phyloP scores from a whole-genome alignment of 2,329 filamentous ascomycete genomes.

The Hirsutella minnesotensis region DNA sequence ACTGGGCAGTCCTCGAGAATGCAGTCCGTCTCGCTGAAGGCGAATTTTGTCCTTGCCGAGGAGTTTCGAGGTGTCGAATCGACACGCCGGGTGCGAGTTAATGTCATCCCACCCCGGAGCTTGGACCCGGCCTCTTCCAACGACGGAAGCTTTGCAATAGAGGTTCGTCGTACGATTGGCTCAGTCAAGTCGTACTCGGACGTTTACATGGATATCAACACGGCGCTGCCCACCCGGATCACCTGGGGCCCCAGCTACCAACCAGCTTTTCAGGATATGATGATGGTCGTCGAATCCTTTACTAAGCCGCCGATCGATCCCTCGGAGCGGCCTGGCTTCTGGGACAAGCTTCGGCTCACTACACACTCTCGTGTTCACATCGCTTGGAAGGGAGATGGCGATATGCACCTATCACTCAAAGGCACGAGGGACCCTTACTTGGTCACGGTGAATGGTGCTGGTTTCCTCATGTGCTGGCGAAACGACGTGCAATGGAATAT shows the following conservation, averaged over 20 bases:
- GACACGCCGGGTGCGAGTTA: constrained; percentile 66
- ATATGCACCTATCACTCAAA: constrained; percentile 88
- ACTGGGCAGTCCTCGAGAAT: constrained; percentile 66
- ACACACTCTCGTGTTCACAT: constrained; percentile 87
- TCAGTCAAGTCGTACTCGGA: constrained; percentile 96
- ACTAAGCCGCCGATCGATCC: constrained; percentile 91
- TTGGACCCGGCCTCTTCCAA: constrained; percentile 42
- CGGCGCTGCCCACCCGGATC: constrained; percentile 78
- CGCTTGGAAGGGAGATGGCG: constrained; percentile 89
- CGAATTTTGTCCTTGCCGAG: constrained; percentile 92
- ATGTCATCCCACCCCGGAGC: constrained; percentile 63
- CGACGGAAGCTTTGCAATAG: constrained; percentile 63
- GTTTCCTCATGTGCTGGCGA: constrained; percentile 97
- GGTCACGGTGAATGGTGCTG: constrained; percentile 83
- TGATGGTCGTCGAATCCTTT: constrained; percentile 97
- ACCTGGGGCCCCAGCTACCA: constrained; percentile 98
- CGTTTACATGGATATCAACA: constrained; percentile 86
- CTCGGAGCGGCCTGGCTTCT: constrained; percentile 90
- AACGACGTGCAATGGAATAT: constrained; percentile 85
- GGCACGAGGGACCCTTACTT: constrained; percentile 86
- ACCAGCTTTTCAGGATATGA: constrained; percentile 97
- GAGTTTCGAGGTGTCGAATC: constrained; percentile 77
- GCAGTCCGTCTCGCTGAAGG: constrained; percentile 71
- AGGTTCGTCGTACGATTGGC: constrained; percentile 81
- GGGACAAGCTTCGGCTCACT: constrained; percentile 92